A percentile compares a stretch with the other conserved stretches of the same genome.
phyloP scores from a whole-genome alignment of 2,329 filamentous ascomycete species.

The Dothiorella sarmentorum region DNA sequence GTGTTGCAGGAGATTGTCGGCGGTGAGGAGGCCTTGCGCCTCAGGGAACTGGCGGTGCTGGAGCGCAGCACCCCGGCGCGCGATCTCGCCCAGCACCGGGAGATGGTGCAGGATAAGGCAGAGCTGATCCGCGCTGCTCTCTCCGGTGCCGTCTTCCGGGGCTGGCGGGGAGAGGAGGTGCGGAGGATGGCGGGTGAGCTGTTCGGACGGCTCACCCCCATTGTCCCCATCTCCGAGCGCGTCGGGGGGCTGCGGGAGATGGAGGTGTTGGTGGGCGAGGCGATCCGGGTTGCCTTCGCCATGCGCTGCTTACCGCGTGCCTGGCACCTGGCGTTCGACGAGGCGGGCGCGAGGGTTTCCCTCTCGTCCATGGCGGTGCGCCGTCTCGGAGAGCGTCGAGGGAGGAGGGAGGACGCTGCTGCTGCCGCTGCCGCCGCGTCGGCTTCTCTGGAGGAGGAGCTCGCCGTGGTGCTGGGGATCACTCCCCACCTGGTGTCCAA shows the following conservation, averaged over 20 bases:
- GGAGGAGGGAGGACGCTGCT: not conserved
- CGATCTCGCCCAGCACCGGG: not conserved
- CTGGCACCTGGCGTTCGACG: not conserved
- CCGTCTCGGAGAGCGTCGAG: not conserved
- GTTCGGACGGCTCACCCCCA: not conserved
- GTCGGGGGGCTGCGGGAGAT: not conserved
- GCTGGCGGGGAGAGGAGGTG: not conserved
- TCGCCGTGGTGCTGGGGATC: not conserved
- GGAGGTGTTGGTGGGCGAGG: not conserved
- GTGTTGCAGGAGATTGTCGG: not conserved
- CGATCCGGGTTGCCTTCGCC: not conserved
- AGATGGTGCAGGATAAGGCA: not conserved
- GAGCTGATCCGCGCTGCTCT: not conserved
- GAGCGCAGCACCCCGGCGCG: not conserved
- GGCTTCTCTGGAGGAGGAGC: not conserved
- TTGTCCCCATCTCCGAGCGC: not conserved
- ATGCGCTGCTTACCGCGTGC: not conserved
- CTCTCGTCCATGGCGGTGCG: not conserved
- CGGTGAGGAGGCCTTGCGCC: not conserved
- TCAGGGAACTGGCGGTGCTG: not conserved
- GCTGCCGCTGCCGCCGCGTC: not conserved
- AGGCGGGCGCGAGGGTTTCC: not conserved
- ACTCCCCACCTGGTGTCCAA: constrained; percentile 8
- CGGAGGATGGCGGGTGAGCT: not conserved
- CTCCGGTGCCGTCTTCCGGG: not conserved